Base-by-base conservation (phyloP, 345 rosid genomes). In the Murraya paniculata region DNA sequence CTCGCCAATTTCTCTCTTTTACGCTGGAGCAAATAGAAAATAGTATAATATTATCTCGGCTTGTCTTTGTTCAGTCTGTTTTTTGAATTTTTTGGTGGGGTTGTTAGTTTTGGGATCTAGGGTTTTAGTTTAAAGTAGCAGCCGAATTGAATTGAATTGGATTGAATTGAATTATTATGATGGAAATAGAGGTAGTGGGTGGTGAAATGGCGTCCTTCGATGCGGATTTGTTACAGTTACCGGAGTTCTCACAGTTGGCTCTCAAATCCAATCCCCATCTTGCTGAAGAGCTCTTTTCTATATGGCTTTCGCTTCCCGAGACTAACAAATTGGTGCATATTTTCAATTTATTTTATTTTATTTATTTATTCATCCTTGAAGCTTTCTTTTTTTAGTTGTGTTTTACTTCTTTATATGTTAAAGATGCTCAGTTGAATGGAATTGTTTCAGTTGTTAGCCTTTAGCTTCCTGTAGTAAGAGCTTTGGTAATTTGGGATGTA, bases 241-340 rank as follows among this genome's bases (percentile, higher is more conserved):
- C 82, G 36, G 98, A 96, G 86, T 83, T 95, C 79, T 83, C 99
- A 70, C 90, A 97, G 0, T 74, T 83, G 66, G 89, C 87, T 14
- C 85, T 96, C 58, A 92, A 91, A 86, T 89, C 97, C 31, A 86
- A 88, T 80, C 91, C 94, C 25, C 84, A 80, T 73, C 91, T 96
- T 77, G 90, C 92, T 0, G 93, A 89, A 73, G 87, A 80, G 82
- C 93, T 96, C 77, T 96, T 92, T 82, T 93, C 92, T 50, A 94
- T 88, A 86, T 94, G 99, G 99, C 95, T 96, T 74, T 83, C 97
- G 4, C 92, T 96, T 27, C 94, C 99, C 5, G 98, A 96, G 39
- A 85, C 97, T 75, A 82, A 83, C 76, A 92, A 91, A 60, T 88
- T 92, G 94, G 99, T 95, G 58, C n/a, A 30, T 77, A 74, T 25